Evolutionary conservation across 176 grass and related monocot species (phyloP), one percentile per base, ranked within the genome.

Genomic region (Lolium rigidum): DNA sequence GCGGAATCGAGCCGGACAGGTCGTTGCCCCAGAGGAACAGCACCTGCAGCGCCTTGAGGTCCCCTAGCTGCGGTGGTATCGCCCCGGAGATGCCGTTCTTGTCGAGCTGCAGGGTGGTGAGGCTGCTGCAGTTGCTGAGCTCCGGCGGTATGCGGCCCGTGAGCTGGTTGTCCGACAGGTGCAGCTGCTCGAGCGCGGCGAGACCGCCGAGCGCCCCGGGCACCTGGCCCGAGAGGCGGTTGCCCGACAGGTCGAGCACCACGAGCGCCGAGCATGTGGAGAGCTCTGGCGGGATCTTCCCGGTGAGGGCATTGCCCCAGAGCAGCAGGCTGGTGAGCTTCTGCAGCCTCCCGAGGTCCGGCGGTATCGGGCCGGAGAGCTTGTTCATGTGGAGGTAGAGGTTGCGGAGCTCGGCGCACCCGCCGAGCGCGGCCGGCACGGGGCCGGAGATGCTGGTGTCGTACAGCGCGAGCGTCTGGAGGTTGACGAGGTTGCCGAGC

Each of bases 361-460:
- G 76, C 1, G 93, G 95, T 10, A 99, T 80, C 1, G 75, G 64
- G 0, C 97, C 97, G 21, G 90, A 85, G 86, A 99, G 93, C 76
- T 93, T 94, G 87, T 94, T 99, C 92, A 96, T 91, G 83, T 96
- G 90, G 28, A 99, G 74, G 85, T 96, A 96, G 9, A 99, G 90
- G 46, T 96, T 96, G 8, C 87, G 86, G 72, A 99, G 83, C 94
- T 99, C 92, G 6, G 57, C 81, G 85, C 97, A 99, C 6, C 84
- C 86, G 18, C 97, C 90, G 37, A 99, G 86, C 47, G 88, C 85
- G 14, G 94, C 81, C 10, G 94, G 97, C 12, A 99, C 64, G 16
- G 86, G 6, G 6, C 92, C 97, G 26, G 94, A 94, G 80, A 99
- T 78, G 82, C 85, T 26, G 57, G 97, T 96, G 82, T 96, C 92